Conservation (phyloP, 495 filamentous ascomycete species). For the Poronia punctata region DNA sequence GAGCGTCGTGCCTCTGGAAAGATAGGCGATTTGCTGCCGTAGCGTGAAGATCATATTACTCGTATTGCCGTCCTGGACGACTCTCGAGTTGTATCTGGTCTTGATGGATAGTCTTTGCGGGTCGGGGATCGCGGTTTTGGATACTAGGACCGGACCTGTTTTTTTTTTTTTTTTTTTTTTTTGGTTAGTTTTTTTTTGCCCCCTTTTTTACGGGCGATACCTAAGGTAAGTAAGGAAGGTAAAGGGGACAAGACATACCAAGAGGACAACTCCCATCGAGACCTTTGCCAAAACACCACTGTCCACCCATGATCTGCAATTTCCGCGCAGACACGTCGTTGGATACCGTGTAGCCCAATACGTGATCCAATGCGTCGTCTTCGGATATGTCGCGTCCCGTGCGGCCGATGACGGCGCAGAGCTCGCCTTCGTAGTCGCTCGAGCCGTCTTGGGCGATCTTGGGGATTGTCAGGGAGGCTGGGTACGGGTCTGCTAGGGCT, state of each 20-base stretch:
- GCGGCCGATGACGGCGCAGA: conserved; percentile 40
- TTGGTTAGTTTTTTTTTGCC: conserved; percentile 1
- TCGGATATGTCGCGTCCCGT: conserved; percentile 41
- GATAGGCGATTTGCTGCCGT: conserved; percentile 25
- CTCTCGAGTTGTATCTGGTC: conserved; percentile 43
- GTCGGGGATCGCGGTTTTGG: conserved; percentile 40
- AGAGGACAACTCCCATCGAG: conserved; percentile 43
- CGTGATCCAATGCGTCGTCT: conserved; percentile 40
- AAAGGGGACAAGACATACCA: no score
- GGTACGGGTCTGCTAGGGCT: conserved; percentile 36
- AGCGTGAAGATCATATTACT: conserved; percentile 32
- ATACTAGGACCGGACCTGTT: conserved; percentile 33
- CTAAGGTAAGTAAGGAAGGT: no score
- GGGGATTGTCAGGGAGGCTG: conserved; percentile 38
- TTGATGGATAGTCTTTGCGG: conserved; percentile 21
- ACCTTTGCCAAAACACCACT: conserved; percentile 46
- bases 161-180: not conserved
- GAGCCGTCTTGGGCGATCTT: conserved; percentile 38
- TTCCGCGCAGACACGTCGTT: conserved; percentile 43
- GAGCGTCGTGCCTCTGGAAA: conserved; percentile 35
- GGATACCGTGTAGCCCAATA: conserved; percentile 41
- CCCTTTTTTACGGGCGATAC: no score
- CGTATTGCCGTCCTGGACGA: conserved; percentile 31
- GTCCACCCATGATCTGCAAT: conserved; percentile 38
- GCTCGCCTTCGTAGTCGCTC: conserved; percentile 46